Base-by-base conservation (phyloP, 495 filamentous ascomycete species). In the Penicillium paradoxum region DNA sequence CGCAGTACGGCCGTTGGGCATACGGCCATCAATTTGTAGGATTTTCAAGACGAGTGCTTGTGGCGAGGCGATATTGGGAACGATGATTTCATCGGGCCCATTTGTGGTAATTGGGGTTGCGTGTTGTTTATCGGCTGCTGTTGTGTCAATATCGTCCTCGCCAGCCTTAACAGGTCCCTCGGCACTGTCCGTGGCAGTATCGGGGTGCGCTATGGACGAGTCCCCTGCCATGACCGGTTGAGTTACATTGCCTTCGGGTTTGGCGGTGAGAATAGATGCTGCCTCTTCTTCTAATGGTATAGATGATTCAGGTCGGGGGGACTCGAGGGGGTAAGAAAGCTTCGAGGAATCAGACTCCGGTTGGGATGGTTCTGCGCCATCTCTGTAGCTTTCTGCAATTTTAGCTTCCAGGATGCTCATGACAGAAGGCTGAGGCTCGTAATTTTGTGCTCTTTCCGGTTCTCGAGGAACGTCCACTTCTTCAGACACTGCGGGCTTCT, bases 11-110 rank as follows among this genome's bases (percentile, higher is more conserved):
- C 72, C 71, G 45, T 53, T 50, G 4, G 51, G 41, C 14, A 25
- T 51, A n/a, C 63, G 58, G 21, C 63, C 63, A 24, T 82, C 76
- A 24, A 72, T 58, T 44, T 73, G 66, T 8, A 79, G 36, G 10
- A 81, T 75, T 18, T 67, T 66, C 0, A 50, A 47, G 17, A 64
- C 64, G 2, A 81, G 64, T 6, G 55, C 46, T 15, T 18, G 50
- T 17, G 67, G 72, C 1, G 62, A 60, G 0, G 54, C 46, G 19
- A 78, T 66, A 24, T 68, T 53, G n/a, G 54, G 43, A 0, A 78
- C 33, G 34, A 73, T 55, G 5, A 71, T 63, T 27, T 68, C 70
- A 3, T 60, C 60, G 1, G 40, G 5, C 30, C 54, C 55, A 29
- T 49, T 49, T 10, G 27, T 19, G 5, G 36, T 51, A 5, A 22